These are phyloP conservation scores for Starmera amethionina DNA, from an alignment of 805 yeast genomes.

Conservation along the genomic window DNA sequence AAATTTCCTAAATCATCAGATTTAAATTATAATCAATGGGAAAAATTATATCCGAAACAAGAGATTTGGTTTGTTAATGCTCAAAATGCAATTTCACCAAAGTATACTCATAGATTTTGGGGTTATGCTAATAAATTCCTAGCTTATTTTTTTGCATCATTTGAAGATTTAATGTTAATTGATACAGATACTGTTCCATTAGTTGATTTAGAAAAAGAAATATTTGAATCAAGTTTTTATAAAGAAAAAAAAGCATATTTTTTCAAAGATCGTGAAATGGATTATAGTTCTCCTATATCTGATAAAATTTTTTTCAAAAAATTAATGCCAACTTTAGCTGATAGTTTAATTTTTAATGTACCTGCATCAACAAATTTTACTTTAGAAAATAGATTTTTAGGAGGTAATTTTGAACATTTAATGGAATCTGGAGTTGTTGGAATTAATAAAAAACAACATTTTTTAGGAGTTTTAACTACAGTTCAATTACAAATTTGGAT, in stretches of 20 bases:
- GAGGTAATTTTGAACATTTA: slow-evolving; percentile 26
- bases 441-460: slow-evolving; percentile 38
- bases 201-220: slow-evolving; percentile 25
- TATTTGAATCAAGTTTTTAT: slow-evolving; percentile 24
- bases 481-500: slow-evolving; percentile 28
- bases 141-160: slow-evolving; percentile 38
- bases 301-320: slow-evolving; percentile 31
- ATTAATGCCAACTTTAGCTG: slow-evolving; percentile 32
- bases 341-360: slow-evolving; percentile 24
- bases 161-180: slow-evolving; percentile 36
- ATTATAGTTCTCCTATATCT: slow-evolving; percentile 15
- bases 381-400: slow-evolving; percentile 27
- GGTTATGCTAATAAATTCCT: slow-evolving; percentile 38
- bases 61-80: slow-evolving; percentile 33
- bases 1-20: background rate
- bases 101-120: slow-evolving; percentile 17
- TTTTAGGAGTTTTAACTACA: slow-evolving; percentile 37
- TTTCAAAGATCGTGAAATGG: slow-evolving; percentile 35
- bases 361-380: slow-evolving; percentile 28
- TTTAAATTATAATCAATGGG: background rate
- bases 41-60: slow-evolving; percentile 18
- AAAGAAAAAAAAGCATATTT: slow-evolving; percentile 27
- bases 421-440: slow-evolving; percentile 37
- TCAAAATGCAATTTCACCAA: slow-evolving; percentile 10
- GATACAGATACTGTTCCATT: slow-evolving; percentile 44